Conservation (phyloP, 208 protist genomes). For the Crithidia bombi region DNA sequence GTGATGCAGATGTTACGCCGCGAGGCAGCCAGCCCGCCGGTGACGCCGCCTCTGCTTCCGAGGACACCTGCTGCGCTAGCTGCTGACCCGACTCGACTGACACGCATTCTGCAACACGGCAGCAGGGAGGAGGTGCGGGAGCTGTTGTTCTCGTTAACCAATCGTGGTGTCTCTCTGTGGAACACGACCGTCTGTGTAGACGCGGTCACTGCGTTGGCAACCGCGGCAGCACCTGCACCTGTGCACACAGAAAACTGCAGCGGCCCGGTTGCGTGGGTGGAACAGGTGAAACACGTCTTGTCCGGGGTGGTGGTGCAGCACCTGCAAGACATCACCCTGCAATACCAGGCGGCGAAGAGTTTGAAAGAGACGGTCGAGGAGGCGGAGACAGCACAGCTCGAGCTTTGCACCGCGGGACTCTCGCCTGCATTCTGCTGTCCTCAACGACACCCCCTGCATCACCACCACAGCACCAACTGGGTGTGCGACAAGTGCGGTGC, state of each 20-base stretch:
- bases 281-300: conserved; percentile 23
- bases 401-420: conserved; percentile 14
- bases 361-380: conserved; percentile 30
- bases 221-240: background rate
- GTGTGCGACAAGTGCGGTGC: conserved; percentile 60
- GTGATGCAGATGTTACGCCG: conserved; percentile 30
- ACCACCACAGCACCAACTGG: conserved; percentile 83
- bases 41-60: conserved; percentile 32
- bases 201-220: background rate
- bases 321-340: conserved; percentile 24
- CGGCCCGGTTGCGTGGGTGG: background rate
- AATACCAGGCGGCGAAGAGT: conserved; percentile 10
- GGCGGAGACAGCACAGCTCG: conserved; percentile 22
- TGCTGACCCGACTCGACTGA: conserved; percentile 22
- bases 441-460: conserved; percentile 51
- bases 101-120: conserved; percentile 19
- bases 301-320: conserved; percentile 21
- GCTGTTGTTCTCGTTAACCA: conserved; percentile 13
- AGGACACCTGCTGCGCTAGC: background rate
- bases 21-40: conserved; percentile 20
- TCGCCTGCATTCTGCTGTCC: conserved; percentile 39
- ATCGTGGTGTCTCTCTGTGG: background rate
- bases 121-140: conserved; percentile 16
- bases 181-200: conserved; percentile 17
- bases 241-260: background rate